phyloP scores from a whole-genome alignment of 108 stramenopile species.

The Fistulifera pelliculosa region DNA sequence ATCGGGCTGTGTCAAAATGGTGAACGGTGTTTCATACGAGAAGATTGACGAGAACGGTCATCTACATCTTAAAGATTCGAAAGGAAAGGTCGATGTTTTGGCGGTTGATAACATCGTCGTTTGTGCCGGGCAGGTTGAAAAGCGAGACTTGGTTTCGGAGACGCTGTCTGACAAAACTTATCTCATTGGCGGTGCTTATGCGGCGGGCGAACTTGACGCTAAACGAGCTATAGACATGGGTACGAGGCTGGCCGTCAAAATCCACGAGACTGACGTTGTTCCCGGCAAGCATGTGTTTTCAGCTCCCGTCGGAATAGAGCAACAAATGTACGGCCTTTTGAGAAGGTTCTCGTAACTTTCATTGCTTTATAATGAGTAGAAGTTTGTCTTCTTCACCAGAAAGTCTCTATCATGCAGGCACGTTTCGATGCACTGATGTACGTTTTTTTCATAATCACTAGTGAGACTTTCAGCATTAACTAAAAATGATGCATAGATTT shows the following conservation, averaged over 20 bases:
- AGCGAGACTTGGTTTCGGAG: constrained; percentile 26
- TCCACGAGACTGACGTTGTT: constrained; percentile 48
- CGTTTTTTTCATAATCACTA: no score
- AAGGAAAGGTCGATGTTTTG: constrained; percentile 37
- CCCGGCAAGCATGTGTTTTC: constrained; percentile 68
- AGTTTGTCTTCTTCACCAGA: no score
- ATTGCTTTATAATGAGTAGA: no score
- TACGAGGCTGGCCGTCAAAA: constrained; percentile 80
- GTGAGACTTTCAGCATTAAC: no score
- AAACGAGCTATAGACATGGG: constrained; percentile 99
- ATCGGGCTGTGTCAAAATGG: constrained; percentile 76
- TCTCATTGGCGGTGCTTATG: constrained; percentile 89
- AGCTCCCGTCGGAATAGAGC: constrained; percentile 12
- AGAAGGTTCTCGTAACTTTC: not conserved
- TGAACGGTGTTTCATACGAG: constrained; percentile 77
- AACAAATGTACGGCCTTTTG: constrained; percentile 3
- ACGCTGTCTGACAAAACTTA: constrained; percentile 45
- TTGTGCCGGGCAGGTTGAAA: constrained; percentile 90
- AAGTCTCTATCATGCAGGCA: no score
- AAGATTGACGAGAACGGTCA: constrained; percentile 86
- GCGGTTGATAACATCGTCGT: constrained; percentile 91
- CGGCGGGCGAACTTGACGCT: constrained; percentile 94
- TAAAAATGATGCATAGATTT: no score
- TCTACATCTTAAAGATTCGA: constrained; percentile 64
- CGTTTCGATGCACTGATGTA: no score